Base-by-base conservation (phyloP, 441 rosid species). In the Croton laevigatus region DNA sequence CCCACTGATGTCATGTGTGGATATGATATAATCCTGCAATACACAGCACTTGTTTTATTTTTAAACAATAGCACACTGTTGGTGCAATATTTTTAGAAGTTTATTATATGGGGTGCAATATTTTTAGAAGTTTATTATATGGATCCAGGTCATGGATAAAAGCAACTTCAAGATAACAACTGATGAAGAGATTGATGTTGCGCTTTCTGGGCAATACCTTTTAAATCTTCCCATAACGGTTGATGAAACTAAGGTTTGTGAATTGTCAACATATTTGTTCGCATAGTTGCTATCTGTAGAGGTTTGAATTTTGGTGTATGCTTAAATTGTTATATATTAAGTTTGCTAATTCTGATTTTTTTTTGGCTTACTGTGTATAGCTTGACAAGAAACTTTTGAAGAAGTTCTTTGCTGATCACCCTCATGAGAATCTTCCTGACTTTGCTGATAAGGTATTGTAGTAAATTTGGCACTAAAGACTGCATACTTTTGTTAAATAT, bases 101-200 rank as follows among this genome's bases (percentile, higher is more conserved):
- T 57, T 44, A 79, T 48, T 32, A 38, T 62, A 55, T 65, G 68
- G 54, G 12, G 61, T 12, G 34, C 42, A 12, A 10, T 17, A 27
- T 80, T 89, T 48, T 86, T 82, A 14, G 82, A 80, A 49, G 13
- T 63, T 57, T 44, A 79, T 48, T 32, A 38, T 62, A 55, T 65
- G 68, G 54, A 6, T 62, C 44, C 76, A 89, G 90, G 91, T 94
- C 46, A 94, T 94, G 99, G 88, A 89, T 37, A 91, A 91, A 82
- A 94, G 99, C 78, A 91, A 91, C 78, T 94, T 94, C 78, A 94
- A 92, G 81, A 80, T 90, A 73, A 74, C 90, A 76, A 80, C 93
- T 3, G 80, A 91, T 69, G 97, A 89, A 44, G 99, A 94, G 82
- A 84, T 88, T 75, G 88, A 88, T 38, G 86, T 94, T 76, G 99